Conservation (phyloP, 176 grass and related monocot genomes). For the Alloteropsis semialata region DNA sequence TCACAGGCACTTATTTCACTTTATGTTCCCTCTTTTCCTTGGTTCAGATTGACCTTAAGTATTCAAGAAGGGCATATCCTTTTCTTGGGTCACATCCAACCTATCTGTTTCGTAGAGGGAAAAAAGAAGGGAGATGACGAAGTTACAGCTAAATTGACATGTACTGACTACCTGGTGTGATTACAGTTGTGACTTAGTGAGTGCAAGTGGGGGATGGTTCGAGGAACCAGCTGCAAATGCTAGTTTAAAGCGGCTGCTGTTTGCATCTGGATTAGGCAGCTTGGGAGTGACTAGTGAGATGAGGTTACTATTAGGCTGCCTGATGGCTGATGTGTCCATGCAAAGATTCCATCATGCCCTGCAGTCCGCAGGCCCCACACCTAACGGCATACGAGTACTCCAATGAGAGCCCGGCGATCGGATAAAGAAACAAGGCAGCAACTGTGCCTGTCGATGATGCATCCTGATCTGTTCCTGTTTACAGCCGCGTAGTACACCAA, state of each 20-base stretch:
- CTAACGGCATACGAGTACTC: conserved; percentile 33
- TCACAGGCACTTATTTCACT: neutral
- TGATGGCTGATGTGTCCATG: conserved; percentile 29
- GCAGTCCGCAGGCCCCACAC: neutral
- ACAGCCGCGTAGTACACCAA: neutral
- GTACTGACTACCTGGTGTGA: conserved; percentile 2
- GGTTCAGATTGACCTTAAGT: neutral
- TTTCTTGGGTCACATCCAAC: conserved; percentile 39
- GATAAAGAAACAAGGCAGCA: neutral
- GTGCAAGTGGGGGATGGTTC: conserved; percentile 29
- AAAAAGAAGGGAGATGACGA: neutral
- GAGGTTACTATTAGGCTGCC: conserved; percentile 24
- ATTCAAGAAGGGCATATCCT: conserved; percentile 16
- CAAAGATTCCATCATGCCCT: conserved; percentile 31
- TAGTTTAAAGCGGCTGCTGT: conserved; percentile 30
- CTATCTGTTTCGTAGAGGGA: conserved; percentile 22
- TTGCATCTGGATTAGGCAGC: conserved; percentile 42
- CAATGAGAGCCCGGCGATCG: neutral
- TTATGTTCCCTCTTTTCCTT: conserved; percentile 5
- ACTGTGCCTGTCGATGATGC: conserved; percentile 7
- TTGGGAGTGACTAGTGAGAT: neutral
- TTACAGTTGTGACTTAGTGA: conserved; percentile 3
- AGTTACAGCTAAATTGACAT: conserved; percentile 50
- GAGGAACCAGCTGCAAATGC: conserved; percentile 35
- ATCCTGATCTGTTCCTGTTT: neutral